Evolutionary conservation across 2,329 filamentous ascomycete genomes (phyloP).

Genomic region (Aspergillus unguis): DNA sequence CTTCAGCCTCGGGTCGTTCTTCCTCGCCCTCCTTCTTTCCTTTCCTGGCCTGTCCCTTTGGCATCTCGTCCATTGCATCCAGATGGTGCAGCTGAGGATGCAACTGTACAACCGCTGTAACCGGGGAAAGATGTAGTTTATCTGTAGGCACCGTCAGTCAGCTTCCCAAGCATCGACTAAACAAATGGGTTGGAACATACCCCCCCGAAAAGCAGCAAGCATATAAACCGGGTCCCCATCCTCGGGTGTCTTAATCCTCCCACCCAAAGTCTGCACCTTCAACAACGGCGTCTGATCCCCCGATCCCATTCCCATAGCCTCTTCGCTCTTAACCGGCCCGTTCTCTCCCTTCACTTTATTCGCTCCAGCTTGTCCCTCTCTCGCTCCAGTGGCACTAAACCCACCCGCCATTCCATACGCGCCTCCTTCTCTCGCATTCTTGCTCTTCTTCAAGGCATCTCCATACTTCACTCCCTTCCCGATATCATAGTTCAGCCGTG

Average conservation of each 20-base stretch:
- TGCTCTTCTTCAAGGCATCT: constrained; percentile 62
- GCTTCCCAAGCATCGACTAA: neutral
- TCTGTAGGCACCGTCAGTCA: constrained; percentile 48
- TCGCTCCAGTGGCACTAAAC: constrained; percentile 50
- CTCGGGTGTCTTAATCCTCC: constrained; percentile 67
- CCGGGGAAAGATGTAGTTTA: constrained; percentile 79
- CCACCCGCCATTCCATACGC: constrained; percentile 69
- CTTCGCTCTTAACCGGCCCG: constrained; percentile 16
- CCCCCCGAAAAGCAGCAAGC: constrained; percentile 82
- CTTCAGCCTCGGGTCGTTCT: constrained; percentile 51
- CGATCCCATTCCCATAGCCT: constrained; percentile 16
- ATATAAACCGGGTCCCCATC: constrained; percentile 75
- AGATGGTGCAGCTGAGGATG: constrained; percentile 90
- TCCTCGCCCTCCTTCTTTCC: constrained; percentile 43
- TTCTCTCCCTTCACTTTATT: constrained; percentile 30
- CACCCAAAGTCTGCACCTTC: constrained; percentile 78
- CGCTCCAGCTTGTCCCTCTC: constrained; percentile 14
- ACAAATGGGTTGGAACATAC: constrained; percentile 48
- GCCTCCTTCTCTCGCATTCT: constrained; percentile 57
- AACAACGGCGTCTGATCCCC: constrained; percentile 54
- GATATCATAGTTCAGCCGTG: constrained; percentile 72
- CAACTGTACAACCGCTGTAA: constrained; percentile 80
- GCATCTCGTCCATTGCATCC: constrained; percentile 73
- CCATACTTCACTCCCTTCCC: constrained; percentile 81
- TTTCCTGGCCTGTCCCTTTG: constrained; percentile 32